Base-by-base conservation (phyloP, 2,329 filamentous ascomycete genomes). In the Sclerotinia borealis region DNA sequence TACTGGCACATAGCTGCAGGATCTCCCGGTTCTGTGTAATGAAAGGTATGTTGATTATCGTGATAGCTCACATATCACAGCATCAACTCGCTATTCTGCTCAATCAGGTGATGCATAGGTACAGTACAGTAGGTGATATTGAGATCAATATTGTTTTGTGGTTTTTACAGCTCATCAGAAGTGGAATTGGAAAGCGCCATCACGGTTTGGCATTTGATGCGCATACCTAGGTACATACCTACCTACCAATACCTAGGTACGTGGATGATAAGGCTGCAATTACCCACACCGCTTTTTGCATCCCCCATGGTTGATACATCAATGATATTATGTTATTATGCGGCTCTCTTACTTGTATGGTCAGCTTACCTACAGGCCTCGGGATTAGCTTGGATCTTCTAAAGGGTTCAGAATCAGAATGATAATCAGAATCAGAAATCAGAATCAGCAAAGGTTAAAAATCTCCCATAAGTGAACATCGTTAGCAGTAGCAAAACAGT, bases 231-330 rank as follows among this genome's bases (percentile, higher is more conserved):
- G n/a, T n/a, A n/a, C n/a, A n/a, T n/a, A n/a, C n/a, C n/a, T n/a
- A n/a, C n/a, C n/a, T n/a, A n/a, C n/a, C n/a, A n/a, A n/a, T n/a
- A n/a, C 27, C n/a, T n/a, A n/a, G n/a, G n/a, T n/a, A 41, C 43
- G 25, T 22, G 37, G 19, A 31, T 39, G 37, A 56, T 43, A 41
- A 37, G 52, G 52, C 52, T 56, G 52, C 19, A 58, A 47, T 50
- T 51, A 67, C 64, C 65, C 68, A 68, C 68, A 69, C 69, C 69
- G 69, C 68, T 69, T 63, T 67, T 71, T 69, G 49, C 34, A 31
- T 47, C 63, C 50, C 48, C 29, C 36, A 27, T 49, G 39, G 36
- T 34, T n/a, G 34, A 27, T 52, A 27, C 15, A 19, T 55, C 6
- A 17, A 22, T 55, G 25, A 22, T 43, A n/a, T 17, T 10, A 22